Evolutionary conservation across 2,329 filamentous ascomycete species (phyloP).

Genomic region (Aureobasidium lini): DNA sequence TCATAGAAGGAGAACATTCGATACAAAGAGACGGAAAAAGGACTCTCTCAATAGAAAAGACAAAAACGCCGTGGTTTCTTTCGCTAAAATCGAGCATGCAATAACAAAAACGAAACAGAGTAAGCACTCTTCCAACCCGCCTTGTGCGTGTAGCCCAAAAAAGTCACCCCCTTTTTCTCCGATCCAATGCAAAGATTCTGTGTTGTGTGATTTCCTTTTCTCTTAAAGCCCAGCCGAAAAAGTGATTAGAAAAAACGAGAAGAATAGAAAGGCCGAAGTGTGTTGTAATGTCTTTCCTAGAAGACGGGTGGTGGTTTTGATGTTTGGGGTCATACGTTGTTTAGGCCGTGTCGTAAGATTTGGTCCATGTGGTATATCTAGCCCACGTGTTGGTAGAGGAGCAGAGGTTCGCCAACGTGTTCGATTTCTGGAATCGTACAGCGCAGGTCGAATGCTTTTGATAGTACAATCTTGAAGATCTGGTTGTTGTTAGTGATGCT

Average conservation of each 20-base stretch:
- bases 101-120: neutral
- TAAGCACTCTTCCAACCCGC: neutral
- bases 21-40: neutral
- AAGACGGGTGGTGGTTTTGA: neutral
- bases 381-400: slow-evolving; percentile 63
- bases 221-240: slow-evolving; percentile 9
- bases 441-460: slow-evolving; percentile 96
- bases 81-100: slow-evolving; percentile 14
- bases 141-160: neutral
- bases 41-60: neutral
- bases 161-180: neutral
- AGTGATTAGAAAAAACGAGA: neutral
- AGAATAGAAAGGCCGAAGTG: neutral
- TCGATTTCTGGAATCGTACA: slow-evolving; percentile 99
- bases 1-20: too few species aligned
- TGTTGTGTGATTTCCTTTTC: slow-evolving; percentile 2
- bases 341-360: neutral
- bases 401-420: slow-evolving; percentile 88
- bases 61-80: slow-evolving; percentile 9
- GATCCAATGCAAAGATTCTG: slow-evolving; percentile 9
- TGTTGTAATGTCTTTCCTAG: neutral
- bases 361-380: neutral
- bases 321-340: neutral
- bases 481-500: slow-evolving; percentile 30
- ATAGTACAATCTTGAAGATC: slow-evolving; percentile 99